Evolutionary conservation across 176 grass and related monocot genomes (phyloP), one percentile per base, ranked within the genome.

Genomic region (Otatea glauca): DNA sequence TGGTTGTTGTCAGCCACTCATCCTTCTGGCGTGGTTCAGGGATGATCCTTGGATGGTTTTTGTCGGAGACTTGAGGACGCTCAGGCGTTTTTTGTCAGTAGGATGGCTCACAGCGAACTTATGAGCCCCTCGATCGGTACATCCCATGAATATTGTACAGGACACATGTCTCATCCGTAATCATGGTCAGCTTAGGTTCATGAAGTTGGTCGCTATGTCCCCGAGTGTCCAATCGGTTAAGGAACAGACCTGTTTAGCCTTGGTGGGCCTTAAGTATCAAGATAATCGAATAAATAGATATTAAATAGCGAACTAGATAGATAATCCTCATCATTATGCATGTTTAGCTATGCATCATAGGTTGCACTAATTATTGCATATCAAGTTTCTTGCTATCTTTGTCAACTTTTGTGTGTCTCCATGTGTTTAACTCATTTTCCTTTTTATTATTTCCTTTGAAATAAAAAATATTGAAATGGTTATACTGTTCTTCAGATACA

Each of bases 401-500:
- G 55, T 61, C 5, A 63, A 50, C 69, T 82, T 32, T 13, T 12
- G 7, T 76, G 39, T 67, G 39, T 67, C 24, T 68, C 44, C 15
- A 55, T 74, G 60, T 67, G 32, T 73, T 62, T 59, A 59, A 37
- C 74, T 62, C 18, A 38, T n/a, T 38, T 64, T 64, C 18, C 25
- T 75, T 81, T 84, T 81, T 42, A 65, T 58, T 41, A 53, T 34
- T 34, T 37, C 41, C 21, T 68, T 48, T 34, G 13, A 68, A 42
- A 75, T 27, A 20, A n/a, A 73, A 75, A 2, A 53, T 55, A 21
- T 68, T 41, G 71, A 58, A 78, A 43, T 58, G 34, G 39, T 70
- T 44, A 29, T 65, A 47, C 15, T 34, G 2, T 76, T 86, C 60
- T 18, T 65, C 76, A 98, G 96, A 89, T 98, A 98, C 65, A 98